Evolutionary conservation across 345 rosid species (phyloP).

Genomic region (Fremontodendron californicum): DNA sequence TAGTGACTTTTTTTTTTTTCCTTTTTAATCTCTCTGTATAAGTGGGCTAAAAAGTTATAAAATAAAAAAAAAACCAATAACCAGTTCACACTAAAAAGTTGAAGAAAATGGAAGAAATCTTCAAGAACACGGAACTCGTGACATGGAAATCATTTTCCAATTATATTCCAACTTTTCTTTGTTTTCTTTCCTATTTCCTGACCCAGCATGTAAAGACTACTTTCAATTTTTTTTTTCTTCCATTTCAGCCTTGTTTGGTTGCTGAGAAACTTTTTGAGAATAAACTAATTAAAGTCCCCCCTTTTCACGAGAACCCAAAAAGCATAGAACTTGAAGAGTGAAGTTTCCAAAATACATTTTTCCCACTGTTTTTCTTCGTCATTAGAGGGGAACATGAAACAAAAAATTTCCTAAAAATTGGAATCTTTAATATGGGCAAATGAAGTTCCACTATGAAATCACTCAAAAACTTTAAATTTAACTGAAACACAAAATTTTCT

Average conservation of each 20-base stretch:
- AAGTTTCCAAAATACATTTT: conserved; percentile 23
- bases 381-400: conserved; percentile 24
- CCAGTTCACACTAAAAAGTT: conserved; percentile 31
- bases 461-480: conserved; percentile 14
- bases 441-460: not conserved
- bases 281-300: conserved; percentile 11
- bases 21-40: not conserved
- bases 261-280: conserved; percentile 27
- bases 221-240: conserved; percentile 5
- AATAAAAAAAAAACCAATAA: conserved; percentile 19
- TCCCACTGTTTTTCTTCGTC: conserved; percentile 25
- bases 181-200: conserved; percentile 19
- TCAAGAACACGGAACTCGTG: conserved; percentile 53
- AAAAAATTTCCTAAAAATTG: conserved; percentile 9
- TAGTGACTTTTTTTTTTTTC: not conserved
- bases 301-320: conserved; percentile 13
- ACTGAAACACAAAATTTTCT: conserved; percentile 9
- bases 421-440: conserved; percentile 4
- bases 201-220: conserved; percentile 30
- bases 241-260: conserved; percentile 27
- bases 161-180: conserved; percentile 27
- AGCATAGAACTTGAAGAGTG: conserved; percentile 11
- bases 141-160: conserved; percentile 42
- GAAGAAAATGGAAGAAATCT: conserved; percentile 41
- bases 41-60: conserved; percentile 29